phyloP scores from a whole-genome alignment of 2,329 filamentous ascomycete species.

The Trichoderma sp. region DNA sequence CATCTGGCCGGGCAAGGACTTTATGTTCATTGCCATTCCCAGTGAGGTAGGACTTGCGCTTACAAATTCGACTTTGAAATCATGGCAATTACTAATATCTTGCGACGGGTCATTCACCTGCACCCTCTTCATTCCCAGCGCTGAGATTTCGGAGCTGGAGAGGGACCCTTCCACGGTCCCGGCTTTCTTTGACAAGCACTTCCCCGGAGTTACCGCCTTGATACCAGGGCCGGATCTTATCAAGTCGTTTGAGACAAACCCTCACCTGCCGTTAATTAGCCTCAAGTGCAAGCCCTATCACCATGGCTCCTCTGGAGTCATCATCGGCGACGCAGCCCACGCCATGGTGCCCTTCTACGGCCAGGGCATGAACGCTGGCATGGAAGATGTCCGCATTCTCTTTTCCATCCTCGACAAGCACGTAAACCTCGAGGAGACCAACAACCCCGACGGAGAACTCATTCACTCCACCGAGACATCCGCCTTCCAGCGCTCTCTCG shows the following conservation, averaged over 20 bases:
- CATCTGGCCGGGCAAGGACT: slow-evolving; percentile 92
- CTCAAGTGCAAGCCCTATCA: slow-evolving; percentile 93
- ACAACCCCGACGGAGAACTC: slow-evolving; percentile 39
- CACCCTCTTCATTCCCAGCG: slow-evolving; percentile 82
- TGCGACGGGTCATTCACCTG: slow-evolving; percentile 88
- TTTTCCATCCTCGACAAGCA: slow-evolving; percentile 80
- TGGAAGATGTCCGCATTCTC: slow-evolving; percentile 89
- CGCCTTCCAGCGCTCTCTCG: slow-evolving; percentile 57
- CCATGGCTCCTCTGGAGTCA: slow-evolving; percentile 72
- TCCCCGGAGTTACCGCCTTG: slow-evolving; percentile 78
- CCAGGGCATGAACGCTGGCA: slow-evolving; percentile 94
- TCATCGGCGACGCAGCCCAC: slow-evolving; percentile 91
- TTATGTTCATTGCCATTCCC: slow-evolving; percentile 99
- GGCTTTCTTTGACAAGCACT: slow-evolving; percentile 77
- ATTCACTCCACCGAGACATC: slow-evolving; percentile 47
- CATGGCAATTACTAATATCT: not conserved
- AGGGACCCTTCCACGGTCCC: slow-evolving; percentile 60
- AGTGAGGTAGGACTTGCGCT: slow-evolving; percentile 51
- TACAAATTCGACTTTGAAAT: slow-evolving; percentile 6
- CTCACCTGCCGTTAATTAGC: slow-evolving; percentile 88
- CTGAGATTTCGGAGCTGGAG: slow-evolving; percentile 69
- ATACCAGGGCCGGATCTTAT: slow-evolving; percentile 69
- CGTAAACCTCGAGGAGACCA: slow-evolving; percentile 47
- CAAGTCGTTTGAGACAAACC: slow-evolving; percentile 76
- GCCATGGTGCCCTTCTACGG: slow-evolving; percentile 99